Evolutionary conservation across 441 rosid genomes (phyloP), one percentile per base, ranked within the genome.

Genomic region (Populus hybrid): DNA sequence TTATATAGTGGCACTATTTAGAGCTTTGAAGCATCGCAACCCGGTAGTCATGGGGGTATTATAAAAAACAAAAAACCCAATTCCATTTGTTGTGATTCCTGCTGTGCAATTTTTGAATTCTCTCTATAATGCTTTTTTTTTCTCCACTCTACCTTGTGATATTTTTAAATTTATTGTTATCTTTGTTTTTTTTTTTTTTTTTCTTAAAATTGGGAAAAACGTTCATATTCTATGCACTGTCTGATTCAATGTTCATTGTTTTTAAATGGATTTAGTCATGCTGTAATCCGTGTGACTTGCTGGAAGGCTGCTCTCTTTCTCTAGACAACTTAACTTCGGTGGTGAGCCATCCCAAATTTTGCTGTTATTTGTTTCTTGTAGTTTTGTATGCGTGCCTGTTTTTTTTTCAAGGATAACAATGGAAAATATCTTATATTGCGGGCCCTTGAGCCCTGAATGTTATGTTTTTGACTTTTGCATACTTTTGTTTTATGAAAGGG

Each of bases 1-100:
- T n/a, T n/a, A n/a, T n/a, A n/a, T n/a, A n/a, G n/a, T n/a, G n/a
- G n/a, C n/a, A n/a, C n/a, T n/a, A n/a, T 87, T 94, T 84, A 92
- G 99, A 87, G 98, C 97, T 77, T 81, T 95, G 88, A 88, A 86
- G 70, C 86, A n/a, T 95, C 80, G 86, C 95, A 36, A 78, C 98
- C 71, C 86, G 98, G 99, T 95, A 91, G n/a, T n/a, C n/a, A n/a
- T 67, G 85, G 71, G 70, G 74, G 80, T 76, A 24, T 79, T 26
- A 9, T 35, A 57, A 50, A 8, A 34, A n/a, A n/a, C 30, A 36
- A 36, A 77, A 64, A 77, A 21, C 75, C 40, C n/a, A n/a, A 16
- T 75, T 64, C 72, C 40, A n/a, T n/a, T 72, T 50, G 11, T 30
- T 26, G 70, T 10, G 69, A 69, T 12, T n/a, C 23, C 11, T 30